phyloP scores from a whole-genome alignment of 768 basidiomycete genomes.

The Suillus weaverae region DNA sequence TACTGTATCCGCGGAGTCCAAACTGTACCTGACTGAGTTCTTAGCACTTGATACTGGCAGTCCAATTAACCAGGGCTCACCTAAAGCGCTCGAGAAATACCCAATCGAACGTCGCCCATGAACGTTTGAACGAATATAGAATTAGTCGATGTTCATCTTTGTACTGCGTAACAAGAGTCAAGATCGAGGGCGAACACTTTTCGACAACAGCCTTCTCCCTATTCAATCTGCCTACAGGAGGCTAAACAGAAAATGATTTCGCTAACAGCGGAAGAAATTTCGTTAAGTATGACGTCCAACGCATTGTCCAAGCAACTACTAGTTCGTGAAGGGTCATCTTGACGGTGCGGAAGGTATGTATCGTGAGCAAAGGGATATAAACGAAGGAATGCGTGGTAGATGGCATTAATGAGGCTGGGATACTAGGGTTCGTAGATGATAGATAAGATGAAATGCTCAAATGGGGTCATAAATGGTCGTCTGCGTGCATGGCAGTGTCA shows the following conservation, averaged over 20 bases:
- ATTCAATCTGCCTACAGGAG: neutral
- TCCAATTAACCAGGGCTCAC: no score
- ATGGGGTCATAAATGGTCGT: constrained; percentile 28
- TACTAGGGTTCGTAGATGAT: constrained; percentile 29
- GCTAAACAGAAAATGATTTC: neutral
- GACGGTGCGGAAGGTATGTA: constrained; percentile 8
- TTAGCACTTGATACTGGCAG: no score
- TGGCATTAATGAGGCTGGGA: constrained; percentile 23
- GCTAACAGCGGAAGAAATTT: neutral
- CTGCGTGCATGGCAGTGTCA: constrained; percentile 16
- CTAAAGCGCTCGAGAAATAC: no score
- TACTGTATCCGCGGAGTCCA: no score
- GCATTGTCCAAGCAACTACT: constrained; percentile 1
- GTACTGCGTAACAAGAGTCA: neutral
- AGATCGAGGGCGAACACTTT: neutral
- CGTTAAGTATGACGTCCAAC: neutral
- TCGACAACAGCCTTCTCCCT: neutral
- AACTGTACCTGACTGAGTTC: no score
- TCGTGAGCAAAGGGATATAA: constrained; percentile 23
- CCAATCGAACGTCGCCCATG: no score
- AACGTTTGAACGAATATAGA: no score
- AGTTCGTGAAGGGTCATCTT: constrained; percentile 7
- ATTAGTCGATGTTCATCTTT: neutral
- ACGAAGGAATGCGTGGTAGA: constrained; percentile 20
- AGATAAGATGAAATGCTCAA: constrained; percentile 20